Evolutionary conservation across 257 asterid species (phyloP), one percentile per base, ranked within the genome.

Genomic region (Misopates orontium): DNA sequence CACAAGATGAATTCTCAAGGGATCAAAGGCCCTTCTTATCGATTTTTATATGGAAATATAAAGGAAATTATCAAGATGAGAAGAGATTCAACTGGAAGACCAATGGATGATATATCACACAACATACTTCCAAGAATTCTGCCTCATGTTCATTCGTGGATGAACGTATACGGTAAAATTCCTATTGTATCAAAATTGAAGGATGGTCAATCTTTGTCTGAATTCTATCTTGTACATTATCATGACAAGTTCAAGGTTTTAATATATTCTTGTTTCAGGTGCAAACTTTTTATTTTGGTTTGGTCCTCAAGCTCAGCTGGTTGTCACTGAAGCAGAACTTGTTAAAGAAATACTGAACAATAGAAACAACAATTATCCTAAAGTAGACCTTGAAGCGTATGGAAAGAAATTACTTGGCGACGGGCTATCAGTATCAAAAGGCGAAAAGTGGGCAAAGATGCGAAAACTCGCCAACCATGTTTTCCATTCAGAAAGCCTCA

Each of bases 81-180:
- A 31, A 51, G 52, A 23, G 50, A 32, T 17, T 25, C 20, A 4
- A 36, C 39, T 8, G 11, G 22, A 4, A 51, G 23, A 18, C 1
- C 70, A 31, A 32, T 71, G 77, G 86, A 76, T 5, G 36, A 65
- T 9, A 71, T 80, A 6, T 49, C 41, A 11, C 77, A 81, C 62
- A 77, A 80, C 53, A 44, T 80, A 20, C 72, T 72, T n/a, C 77
- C 83, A 0, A 64, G 81, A 57, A 15, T 81, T 40, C 72, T 28
- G 13, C 81, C 86, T 53, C 77, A 81, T 44, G 1, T 77, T 5
- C 66, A 77, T 45, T 25, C 65, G 16, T 81, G 83, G 83, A 71
- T 50, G 5, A 75, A 78, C 31, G 12, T 71, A 62, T 81, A 81
- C 54, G 86, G 86, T 80, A 71, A 17, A 5, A 44, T 15, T 56